Evolutionary conservation across 768 basidiomycete genomes (phyloP).

Genomic region (Lentinula lateritia): DNA sequence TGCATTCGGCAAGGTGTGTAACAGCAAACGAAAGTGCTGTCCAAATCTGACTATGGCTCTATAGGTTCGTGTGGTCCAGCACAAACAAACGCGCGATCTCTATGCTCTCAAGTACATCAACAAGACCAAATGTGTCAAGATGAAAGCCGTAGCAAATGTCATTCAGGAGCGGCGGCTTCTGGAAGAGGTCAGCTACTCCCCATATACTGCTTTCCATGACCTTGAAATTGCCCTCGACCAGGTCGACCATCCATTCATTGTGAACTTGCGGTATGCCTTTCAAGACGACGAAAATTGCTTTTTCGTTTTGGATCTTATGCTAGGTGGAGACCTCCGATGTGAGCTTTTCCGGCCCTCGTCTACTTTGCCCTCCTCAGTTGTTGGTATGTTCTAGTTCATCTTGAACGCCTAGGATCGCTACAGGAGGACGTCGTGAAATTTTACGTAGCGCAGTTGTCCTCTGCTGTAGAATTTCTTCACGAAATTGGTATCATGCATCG

Average conservation of each 20-base stretch:
- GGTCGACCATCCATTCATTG: slow-evolving; percentile 95
- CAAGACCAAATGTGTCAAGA: slow-evolving; percentile 95
- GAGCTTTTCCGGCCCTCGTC: slow-evolving; percentile 23
- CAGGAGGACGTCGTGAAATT: slow-evolving; percentile 79
- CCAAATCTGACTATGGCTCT: neutral
- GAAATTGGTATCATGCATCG: slow-evolving; percentile 94
- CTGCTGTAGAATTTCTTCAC: slow-evolving; percentile 86
- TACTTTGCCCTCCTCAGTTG: slow-evolving; percentile 5
- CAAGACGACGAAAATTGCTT: slow-evolving; percentile 99
- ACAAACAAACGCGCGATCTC: slow-evolving; percentile 94
- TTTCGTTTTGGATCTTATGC: slow-evolving; percentile 96
- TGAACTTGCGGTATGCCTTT: slow-evolving; percentile 93
- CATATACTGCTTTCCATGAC: slow-evolving; percentile 13
- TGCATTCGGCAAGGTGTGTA: slow-evolving; percentile 90
- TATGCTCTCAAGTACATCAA: slow-evolving; percentile 99
- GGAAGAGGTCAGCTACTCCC: slow-evolving; percentile 68
- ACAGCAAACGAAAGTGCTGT: neutral
- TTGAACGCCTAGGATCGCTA: slow-evolving; percentile 74
- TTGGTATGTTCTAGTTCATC: slow-evolving; percentile 56
- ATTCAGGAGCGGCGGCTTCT: slow-evolving; percentile 92
- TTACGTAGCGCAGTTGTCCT: slow-evolving; percentile 85
- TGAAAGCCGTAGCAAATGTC: slow-evolving; percentile 97
- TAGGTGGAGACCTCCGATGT: slow-evolving; percentile 94
- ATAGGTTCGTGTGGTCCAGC: slow-evolving; percentile 98
- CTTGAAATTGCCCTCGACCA: slow-evolving; percentile 22